Evolutionary conservation across 202 grass and related monocot species (phyloP), one percentile per base, ranked within the genome.

Genomic region (Saccharum hybrid): DNA sequence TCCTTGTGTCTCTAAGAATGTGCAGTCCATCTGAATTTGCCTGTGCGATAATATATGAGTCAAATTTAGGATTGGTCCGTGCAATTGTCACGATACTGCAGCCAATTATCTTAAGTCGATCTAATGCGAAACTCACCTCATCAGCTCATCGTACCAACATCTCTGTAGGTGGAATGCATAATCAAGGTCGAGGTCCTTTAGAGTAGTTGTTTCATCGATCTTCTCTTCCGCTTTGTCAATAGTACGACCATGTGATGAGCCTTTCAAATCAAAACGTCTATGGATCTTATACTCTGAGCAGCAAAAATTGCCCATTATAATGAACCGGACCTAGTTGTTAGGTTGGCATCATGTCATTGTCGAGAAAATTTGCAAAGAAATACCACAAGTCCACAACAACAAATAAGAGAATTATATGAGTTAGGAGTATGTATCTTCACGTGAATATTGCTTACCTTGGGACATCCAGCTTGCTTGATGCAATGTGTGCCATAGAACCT

Each of bases 251-350:
- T 91, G 68, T 19, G 85, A 91, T 34, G 89, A 91, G 67, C 89
- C 89, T 88, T 91, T 91, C 71, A 91, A 72, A 82, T 91, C 89
- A 73, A 91, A 91, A 42, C 89, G 82, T 72, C 89, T 81, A 77
- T 91, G 89, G 73, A 91, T 88, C 77, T 84, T 88, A 85, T 91
- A 91, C 41, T 91, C 89, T 11, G 89, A 91, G 78, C 89, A 82
- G 77, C 85, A 91, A 81, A 88, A 88, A 68, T 91, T 91, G 59
- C 81, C 89, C 89, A 91, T 91, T 85, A 91, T 91, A 82, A 91
- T 78, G 82, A 91, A 88, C 72, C 85, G 77, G 51, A 88, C 89
- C 89, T 91, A 81, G 66, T 88, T 78, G 19, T 67, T 74, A 63
- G 9, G 64, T 72, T 37, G 48, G 33, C 46, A 74, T 8, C 59